Base-by-base conservation (phyloP, 345 rosid species). In the Hibiscus mutabilis region DNA sequence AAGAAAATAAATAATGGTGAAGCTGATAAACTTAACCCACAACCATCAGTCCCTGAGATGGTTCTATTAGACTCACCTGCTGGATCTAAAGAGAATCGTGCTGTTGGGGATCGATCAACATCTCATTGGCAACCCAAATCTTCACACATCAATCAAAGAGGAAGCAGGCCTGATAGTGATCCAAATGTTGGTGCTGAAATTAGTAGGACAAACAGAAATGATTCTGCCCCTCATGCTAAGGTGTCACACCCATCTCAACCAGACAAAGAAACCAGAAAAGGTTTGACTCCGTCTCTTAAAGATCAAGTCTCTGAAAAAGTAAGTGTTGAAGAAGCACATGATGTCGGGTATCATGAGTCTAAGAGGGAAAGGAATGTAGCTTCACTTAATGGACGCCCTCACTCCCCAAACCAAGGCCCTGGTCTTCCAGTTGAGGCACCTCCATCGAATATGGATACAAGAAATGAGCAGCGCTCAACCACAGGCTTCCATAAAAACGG, bases 41-140 rank as follows among this genome's bases (percentile, higher is more conserved):
- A 75, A 74, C 78, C 86, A 51, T 60, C 81, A 55, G 71, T 78
- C 47, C 65, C 84, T 77, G 89, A 84, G 79, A 74, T 66, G 60
- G 79, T 75, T 73, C 93, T 79, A 64, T 61, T 73, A 35, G 89
- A 80, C 55, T 55, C 70, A 27, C 74, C 73, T 49, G 72, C 79
- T 79, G 70, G 79, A 56, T 82, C 88, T 40, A 91, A 85, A 79
- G 98, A 89, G 79, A 83, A 76, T 68, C 88, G 81, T 78, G 79
- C 70, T 73, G 68, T 42, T 66, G 91, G 85, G 53, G 93, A 91
- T 67, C 78, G 81, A 60, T 59, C 84, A 71, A 49, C 81, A 51
- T 73, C 89, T 71, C 92, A 90, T 14, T 90, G 96, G 96, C 93
- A 90, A 69, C 96, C 93, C 25, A 93, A 82, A 74, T 72, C 61